Conservation (phyloP, 768 basidiomycete species). For the Suillus hirtellus region DNA sequence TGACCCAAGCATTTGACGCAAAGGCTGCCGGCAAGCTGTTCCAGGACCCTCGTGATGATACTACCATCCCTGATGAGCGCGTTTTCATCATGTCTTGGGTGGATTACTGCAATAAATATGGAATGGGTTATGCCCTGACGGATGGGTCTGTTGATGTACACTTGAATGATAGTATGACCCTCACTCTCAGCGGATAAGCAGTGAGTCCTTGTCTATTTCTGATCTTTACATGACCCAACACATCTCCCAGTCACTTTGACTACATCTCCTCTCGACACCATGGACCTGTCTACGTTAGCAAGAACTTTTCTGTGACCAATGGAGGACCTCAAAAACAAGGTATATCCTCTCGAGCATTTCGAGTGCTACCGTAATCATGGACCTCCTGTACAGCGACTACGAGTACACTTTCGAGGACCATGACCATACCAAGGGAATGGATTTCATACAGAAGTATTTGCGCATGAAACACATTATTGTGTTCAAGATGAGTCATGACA, state of each 20-base stretch:
- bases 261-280: conserved; percentile 72
- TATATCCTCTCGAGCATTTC: conserved; percentile 91
- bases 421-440: conserved; percentile 78
- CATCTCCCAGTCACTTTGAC: conserved; percentile 73
- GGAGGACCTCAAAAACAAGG: conserved; percentile 83
- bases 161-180: conserved; percentile 92
- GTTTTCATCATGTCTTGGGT: conserved; percentile 99
- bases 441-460: conserved; percentile 93
- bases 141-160: conserved; percentile 94
- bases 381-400: conserved; percentile 81
- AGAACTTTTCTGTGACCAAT: conserved; percentile 69
- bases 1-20: conserved; percentile 67
- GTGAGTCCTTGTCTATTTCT: conserved; percentile 46
- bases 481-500: conserved; percentile 94
- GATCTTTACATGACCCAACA: background rate
- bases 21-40: conserved; percentile 64
- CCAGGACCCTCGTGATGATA: conserved; percentile 59
- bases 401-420: conserved; percentile 78
- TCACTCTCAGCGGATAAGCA: conserved; percentile 82
- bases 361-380: conserved; percentile 86
- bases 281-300: conserved; percentile 69
- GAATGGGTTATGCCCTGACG: conserved; percentile 98
- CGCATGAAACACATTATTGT: conserved; percentile 97
- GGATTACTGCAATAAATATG: conserved; percentile 98
- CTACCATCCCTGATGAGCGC: conserved; percentile 58